phyloP scores from a whole-genome alignment of 2,329 filamentous ascomycete genomes.

The Nannizziopsis arthrosporioides region DNA sequence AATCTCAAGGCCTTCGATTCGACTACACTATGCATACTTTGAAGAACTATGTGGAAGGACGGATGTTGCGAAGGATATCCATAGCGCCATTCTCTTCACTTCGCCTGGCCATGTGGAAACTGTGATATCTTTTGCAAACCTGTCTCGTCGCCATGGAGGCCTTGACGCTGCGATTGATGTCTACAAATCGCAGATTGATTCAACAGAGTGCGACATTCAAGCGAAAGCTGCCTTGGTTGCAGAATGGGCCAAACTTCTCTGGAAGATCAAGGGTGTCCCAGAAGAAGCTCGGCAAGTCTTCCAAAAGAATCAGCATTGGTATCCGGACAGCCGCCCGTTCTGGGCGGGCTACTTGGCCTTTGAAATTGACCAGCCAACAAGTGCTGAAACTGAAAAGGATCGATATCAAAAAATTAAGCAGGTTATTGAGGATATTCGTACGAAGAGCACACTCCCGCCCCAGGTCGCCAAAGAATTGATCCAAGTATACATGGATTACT shows the following conservation, averaged over 20 bases:
- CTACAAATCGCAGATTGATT: conserved; percentile 69
- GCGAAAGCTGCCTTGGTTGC: conserved; percentile 79
- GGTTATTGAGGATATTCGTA: conserved; percentile 63
- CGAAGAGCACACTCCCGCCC: conserved; percentile 58
- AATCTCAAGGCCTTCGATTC: conserved; percentile 68
- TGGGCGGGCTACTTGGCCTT: conserved; percentile 85
- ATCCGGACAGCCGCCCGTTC: conserved; percentile 73
- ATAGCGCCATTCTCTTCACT: conserved; percentile 63
- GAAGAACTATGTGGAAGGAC: conserved; percentile 73
- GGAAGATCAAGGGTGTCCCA: conserved; percentile 71
- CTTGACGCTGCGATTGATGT: conserved; percentile 74
- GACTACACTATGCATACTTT: conserved; percentile 86
- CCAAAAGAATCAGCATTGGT: conserved; percentile 68
- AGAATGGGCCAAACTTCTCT: conserved; percentile 76
- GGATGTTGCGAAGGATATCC: conserved; percentile 71
- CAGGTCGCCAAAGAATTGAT: conserved; percentile 62
- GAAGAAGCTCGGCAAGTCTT: conserved; percentile 78
- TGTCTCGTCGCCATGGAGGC: conserved; percentile 70
- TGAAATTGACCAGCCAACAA: conserved; percentile 71
- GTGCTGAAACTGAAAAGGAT: conserved; percentile 49
- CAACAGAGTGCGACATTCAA: conserved; percentile 57
- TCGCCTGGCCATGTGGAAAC: conserved; percentile 77
- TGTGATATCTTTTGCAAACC: conserved; percentile 75
- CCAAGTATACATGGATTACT: conserved; percentile 66
- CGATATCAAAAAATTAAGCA: conserved; percentile 66